Evolutionary conservation across 495 filamentous ascomycete species (phyloP).

Genomic region (Penicillium flavigenum): DNA sequence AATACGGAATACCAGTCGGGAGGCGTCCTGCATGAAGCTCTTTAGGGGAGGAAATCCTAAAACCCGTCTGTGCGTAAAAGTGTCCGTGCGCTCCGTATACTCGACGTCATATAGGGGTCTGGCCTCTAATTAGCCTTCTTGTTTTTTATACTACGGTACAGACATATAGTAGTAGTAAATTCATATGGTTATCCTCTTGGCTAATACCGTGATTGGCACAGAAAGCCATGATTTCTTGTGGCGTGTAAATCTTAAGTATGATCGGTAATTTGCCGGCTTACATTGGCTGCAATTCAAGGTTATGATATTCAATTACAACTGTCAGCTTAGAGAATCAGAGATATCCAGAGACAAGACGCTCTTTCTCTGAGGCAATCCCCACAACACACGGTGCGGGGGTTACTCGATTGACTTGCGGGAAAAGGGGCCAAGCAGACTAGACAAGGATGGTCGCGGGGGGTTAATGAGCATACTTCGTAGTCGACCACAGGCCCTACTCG

Average conservation of each 20-base stretch:
- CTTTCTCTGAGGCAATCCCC: not conserved
- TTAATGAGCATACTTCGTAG: not conserved
- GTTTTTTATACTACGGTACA: too few relatives aligned
- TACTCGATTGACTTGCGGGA: not conserved
- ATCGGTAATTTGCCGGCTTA: not conserved
- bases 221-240: too few relatives aligned
- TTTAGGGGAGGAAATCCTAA: conserved; percentile 1
- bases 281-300: not conserved
- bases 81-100: conserved; percentile 11
- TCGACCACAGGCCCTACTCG: not conserved
- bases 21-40: conserved; percentile 22
- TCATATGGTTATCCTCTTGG: not conserved
- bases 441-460: not conserved
- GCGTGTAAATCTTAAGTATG: too few relatives aligned
- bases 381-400: not conserved
- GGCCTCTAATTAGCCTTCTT: conserved; percentile 22
- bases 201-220: too few relatives aligned
- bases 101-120: conserved; percentile 23
- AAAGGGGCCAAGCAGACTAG: not conserved
- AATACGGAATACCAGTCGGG: conserved; percentile 2
- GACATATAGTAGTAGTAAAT: not conserved
- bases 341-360: not conserved
- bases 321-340: not conserved
- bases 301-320: not conserved
- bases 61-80: not conserved